Evolutionary conservation across 176 grass and related monocot species (phyloP).

Genomic region (Canna indica): DNA sequence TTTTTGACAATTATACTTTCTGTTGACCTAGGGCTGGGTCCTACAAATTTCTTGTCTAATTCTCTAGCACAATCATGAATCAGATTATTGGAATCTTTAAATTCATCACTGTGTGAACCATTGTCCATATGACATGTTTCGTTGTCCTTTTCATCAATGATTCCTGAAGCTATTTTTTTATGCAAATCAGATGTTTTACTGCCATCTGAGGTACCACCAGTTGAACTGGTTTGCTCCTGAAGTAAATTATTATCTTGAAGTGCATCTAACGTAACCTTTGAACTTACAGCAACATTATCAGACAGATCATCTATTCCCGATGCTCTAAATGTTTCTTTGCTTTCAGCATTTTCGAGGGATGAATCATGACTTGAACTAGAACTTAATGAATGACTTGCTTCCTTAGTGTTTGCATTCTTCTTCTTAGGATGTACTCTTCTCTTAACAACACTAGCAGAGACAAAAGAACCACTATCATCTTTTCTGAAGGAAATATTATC

Average conservation of each 20-base stretch:
- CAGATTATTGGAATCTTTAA: constrained; percentile 23
- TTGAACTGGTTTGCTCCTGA: neutral
- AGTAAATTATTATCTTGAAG: neutral
- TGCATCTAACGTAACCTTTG: neutral
- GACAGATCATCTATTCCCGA: neutral
- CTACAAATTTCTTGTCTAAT: constrained; percentile 32
- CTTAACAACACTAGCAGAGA: constrained; percentile 14
- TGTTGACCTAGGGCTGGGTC: constrained; percentile 22
- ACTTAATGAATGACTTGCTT: constrained; percentile 5
- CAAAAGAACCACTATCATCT: constrained; percentile 14
- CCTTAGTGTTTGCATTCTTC: neutral
- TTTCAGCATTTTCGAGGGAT: constrained; percentile 9
- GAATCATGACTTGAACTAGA: constrained; percentile 8
- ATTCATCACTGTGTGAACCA: constrained; percentile 25
- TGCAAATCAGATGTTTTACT: constrained; percentile 2
- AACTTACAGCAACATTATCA: neutral
- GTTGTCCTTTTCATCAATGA: constrained; percentile 7
- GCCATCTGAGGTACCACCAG: neutral
- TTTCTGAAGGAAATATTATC: constrained; percentile 14
- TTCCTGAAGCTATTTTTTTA: neutral
- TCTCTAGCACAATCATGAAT: neutral
- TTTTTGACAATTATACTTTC: constrained; percentile 19
- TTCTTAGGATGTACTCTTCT: constrained; percentile 8
- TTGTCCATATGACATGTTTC: constrained; percentile 9
- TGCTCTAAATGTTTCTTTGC: constrained; percentile 4